Percentiles rank a stretch among this genome's conserved stretches.
Evolutionary conservation across 306 rosid genomes (phyloP).

Genomic region (Dryas octopetala): DNA sequence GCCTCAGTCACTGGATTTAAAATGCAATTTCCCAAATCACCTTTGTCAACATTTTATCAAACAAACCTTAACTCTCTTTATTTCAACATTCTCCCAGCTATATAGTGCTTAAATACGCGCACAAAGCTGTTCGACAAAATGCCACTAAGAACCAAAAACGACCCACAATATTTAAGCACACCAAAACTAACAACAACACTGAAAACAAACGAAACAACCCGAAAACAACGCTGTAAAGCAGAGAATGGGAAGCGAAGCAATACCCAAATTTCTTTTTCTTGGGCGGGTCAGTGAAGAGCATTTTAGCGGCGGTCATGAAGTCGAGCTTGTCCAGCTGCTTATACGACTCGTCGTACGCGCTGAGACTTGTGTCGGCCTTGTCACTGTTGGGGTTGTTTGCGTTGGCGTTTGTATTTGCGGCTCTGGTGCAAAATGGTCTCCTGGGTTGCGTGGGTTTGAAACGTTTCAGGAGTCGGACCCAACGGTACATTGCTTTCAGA

Average conservation of each 20-base stretch:
- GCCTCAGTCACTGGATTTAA: background rate
- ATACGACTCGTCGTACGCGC: constrained; percentile 47
- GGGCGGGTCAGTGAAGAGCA: constrained; percentile 71
- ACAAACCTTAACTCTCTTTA: background rate
- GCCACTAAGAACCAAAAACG: constrained; percentile 19
- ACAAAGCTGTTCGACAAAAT: constrained; percentile 38
- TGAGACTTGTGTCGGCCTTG: constrained; percentile 26
- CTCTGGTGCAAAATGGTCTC: constrained; percentile 38
- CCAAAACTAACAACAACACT: background rate
- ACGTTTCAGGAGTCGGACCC: constrained; percentile 38
- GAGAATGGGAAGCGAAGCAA: background rate
- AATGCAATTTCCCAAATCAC: background rate
- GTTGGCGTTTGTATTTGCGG: background rate
- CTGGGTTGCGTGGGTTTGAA: constrained; percentile 28
- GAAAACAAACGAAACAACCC: background rate
- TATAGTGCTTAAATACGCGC: background rate
- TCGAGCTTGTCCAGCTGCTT: constrained; percentile 66
- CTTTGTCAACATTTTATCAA: background rate
- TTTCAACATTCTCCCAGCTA: background rate
- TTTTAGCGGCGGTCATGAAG: constrained; percentile 67
- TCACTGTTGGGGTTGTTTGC: constrained; percentile 15
- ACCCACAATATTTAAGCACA: background rate
- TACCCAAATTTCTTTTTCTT: constrained; percentile 79
- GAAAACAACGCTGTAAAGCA: background rate
- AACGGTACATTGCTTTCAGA: background rate